These are phyloP conservation scores for Penicillium rolfsii DNA, from an alignment of 2,329 filamentous ascomycete genomes.

Conservation along the genomic window DNA sequence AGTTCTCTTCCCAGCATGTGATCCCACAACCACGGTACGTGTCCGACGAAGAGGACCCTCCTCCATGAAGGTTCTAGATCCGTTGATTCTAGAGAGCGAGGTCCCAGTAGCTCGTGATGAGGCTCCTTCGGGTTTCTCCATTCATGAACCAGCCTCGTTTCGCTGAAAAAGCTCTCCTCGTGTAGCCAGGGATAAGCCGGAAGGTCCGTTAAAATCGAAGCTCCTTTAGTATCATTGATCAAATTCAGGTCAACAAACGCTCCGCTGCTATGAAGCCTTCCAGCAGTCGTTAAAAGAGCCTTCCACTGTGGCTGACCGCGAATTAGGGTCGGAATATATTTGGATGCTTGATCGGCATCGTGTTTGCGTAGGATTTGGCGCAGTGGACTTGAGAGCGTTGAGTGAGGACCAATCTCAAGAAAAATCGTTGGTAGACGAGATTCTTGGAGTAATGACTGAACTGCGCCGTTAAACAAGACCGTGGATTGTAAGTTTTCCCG, in stretches of 20 bases:
- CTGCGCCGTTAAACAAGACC: slow-evolving; percentile 25
- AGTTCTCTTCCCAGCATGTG: slow-evolving; percentile 46
- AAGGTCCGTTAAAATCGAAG: slow-evolving; percentile 25
- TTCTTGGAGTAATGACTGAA: slow-evolving; percentile 13
- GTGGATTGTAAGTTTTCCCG: slow-evolving; percentile 25
- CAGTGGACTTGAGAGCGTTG: slow-evolving; percentile 39
- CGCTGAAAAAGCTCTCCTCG: slow-evolving; percentile 2
- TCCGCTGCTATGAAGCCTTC: not conserved
- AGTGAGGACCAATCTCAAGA: slow-evolving; percentile 44
- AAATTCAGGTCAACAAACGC: not conserved
- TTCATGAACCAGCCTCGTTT: slow-evolving; percentile 16
- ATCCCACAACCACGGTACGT: slow-evolving; percentile 48
- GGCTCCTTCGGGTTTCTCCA: slow-evolving; percentile 21
- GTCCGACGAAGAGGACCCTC: slow-evolving; percentile 41
- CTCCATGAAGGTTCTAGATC: slow-evolving; percentile 46
- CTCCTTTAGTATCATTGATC: not conserved
- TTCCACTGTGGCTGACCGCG: slow-evolving; percentile 1
- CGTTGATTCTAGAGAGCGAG: slow-evolving; percentile 33
- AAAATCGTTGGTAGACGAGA: slow-evolving; percentile 9
- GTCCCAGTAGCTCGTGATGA: slow-evolving; percentile 31
- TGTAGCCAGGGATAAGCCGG: slow-evolving; percentile 33
- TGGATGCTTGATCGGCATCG: not conserved
- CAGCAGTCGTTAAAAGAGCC: slow-evolving; percentile 3
- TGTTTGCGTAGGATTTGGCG: slow-evolving; percentile 19
- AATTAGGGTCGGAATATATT: slow-evolving; percentile 17